Conservation (phyloP, 2,329 filamentous ascomycete genomes). For the Gnomoniopsis smithogilvyi region DNA sequence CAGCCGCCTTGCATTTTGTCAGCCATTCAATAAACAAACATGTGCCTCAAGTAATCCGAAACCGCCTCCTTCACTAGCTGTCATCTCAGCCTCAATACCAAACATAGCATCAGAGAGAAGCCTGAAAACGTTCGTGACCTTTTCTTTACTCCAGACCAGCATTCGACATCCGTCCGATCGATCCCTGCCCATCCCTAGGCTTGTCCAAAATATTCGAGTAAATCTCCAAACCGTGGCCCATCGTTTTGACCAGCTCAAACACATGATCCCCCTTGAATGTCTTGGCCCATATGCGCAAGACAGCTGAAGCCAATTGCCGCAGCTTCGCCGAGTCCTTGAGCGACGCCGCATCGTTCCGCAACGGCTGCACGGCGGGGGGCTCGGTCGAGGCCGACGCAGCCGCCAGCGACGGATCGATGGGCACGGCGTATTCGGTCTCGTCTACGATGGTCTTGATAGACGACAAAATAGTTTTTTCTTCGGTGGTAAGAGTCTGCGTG, state of each 20-base stretch:
- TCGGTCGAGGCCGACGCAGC: constrained; percentile 30
- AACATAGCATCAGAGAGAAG: too few relatives aligned
- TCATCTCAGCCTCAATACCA: too few relatives aligned
- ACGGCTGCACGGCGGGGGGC: constrained; percentile 24
- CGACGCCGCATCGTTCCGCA: constrained; percentile 36
- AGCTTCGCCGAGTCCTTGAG: constrained; percentile 49
- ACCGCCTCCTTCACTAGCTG: too few relatives aligned
- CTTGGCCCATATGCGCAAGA: constrained; percentile 59
- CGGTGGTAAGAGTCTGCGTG: constrained; percentile 45
- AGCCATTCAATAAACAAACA: too few relatives aligned
- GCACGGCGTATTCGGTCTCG: constrained; percentile 61
- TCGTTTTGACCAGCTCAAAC: constrained; percentile 57
- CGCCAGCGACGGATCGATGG: constrained; percentile 53
- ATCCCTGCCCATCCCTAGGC: constrained; percentile 42
- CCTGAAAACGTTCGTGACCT: too few relatives aligned
- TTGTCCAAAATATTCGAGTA: constrained; percentile 58
- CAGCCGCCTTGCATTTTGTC: too few relatives aligned
- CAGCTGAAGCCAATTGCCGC: constrained; percentile 53
- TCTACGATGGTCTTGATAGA: constrained; percentile 57
- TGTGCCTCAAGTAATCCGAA: too few relatives aligned
- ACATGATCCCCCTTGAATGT: constrained; percentile 60
- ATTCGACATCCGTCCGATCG: constrained; percentile 32
- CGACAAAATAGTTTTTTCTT: constrained; percentile 53
- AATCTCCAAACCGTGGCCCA: constrained; percentile 54
- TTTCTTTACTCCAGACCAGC: neutral